Percentiles rank a stretch among this genome's conserved stretches.
Evolutionary conservation across 2,329 filamentous ascomycete genomes (phyloP).

Genomic region (Sphaerulina musiva): DNA sequence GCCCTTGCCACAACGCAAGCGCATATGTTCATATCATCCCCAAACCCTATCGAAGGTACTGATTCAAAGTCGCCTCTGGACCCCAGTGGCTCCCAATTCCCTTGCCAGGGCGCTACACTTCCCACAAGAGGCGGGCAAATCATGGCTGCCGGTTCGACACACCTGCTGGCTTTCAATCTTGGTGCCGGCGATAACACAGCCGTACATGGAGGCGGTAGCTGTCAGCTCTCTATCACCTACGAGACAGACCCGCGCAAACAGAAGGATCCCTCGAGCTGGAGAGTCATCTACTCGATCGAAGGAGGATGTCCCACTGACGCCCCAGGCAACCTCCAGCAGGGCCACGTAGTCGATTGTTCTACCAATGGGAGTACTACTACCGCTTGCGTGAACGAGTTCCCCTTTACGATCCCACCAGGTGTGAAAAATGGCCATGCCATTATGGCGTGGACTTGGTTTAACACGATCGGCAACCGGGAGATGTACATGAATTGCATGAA

Average conservation of each 20-base stretch:
- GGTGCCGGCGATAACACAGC: slow-evolving; percentile 55
- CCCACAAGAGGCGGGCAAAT: slow-evolving; percentile 43
- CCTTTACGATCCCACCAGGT: slow-evolving; percentile 64
- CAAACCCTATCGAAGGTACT: slow-evolving; percentile 53
- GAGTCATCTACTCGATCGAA: slow-evolving; percentile 81
- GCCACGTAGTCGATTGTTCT: slow-evolving; percentile 12
- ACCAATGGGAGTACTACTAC: slow-evolving; percentile 24
- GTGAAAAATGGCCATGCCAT: slow-evolving; percentile 71
- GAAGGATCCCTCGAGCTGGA: slow-evolving; percentile 58
- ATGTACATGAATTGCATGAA: slow-evolving; percentile 68
- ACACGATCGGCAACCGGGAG: slow-evolving; percentile 84
- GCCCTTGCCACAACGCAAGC: slow-evolving; percentile 37
- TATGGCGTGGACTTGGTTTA: slow-evolving; percentile 92
- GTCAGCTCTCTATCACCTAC: slow-evolving; percentile 79
- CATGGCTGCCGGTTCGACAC: slow-evolving; percentile 58
- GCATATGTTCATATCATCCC: slow-evolving; percentile 68
- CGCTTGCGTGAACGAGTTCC: slow-evolving; percentile 49
- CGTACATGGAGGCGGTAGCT: slow-evolving; percentile 84
- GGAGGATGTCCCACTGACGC: slow-evolving; percentile 71
- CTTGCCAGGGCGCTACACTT: slow-evolving; percentile 64
- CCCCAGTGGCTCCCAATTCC: slow-evolving; percentile 60
- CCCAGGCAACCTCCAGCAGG: slow-evolving; percentile 45
- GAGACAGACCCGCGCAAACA: slow-evolving; percentile 60
- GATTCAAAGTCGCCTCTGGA: slow-evolving; percentile 58
- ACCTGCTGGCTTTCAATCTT: slow-evolving; percentile 54